Conservation (phyloP, 306 rosid genomes). For the Vigna angularis region DNA sequence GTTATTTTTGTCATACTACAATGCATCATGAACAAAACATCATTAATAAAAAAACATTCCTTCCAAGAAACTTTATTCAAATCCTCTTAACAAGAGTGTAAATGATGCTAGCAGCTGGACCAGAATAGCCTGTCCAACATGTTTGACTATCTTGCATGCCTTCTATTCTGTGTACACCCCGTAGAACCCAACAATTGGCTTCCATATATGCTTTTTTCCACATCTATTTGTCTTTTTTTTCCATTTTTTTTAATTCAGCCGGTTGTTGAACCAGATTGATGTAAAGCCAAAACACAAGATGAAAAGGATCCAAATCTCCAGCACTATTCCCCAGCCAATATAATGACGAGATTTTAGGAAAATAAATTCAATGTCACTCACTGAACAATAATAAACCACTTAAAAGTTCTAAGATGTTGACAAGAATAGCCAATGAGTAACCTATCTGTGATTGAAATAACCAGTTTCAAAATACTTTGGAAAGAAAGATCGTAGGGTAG, state of each 20-base stretch:
- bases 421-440: not conserved
- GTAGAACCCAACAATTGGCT: not conserved
- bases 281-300: not conserved
- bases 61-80: not conserved
- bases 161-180: not conserved
- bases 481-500: not conserved
- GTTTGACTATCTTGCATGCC: not conserved
- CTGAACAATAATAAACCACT: slow-evolving; percentile 4
- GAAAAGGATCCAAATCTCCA: slow-evolving; percentile 19
- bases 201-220: not conserved
- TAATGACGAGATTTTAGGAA: not conserved
- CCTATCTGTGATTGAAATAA: not conserved
- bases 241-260: not conserved
- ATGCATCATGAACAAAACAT: not conserved
- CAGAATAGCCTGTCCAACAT: not conserved
- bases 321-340: not conserved
- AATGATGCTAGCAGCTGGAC: slow-evolving; percentile 7
- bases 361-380: not conserved
- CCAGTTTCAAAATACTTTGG: slow-evolving; percentile 20
- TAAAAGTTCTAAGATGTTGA: not conserved
- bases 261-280: not conserved
- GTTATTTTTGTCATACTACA: not conserved
- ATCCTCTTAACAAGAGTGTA: not conserved
- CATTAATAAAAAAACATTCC: not conserved
- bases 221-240: not conserved